Conservation (phyloP, 768 basidiomycete species). For the Coprinopsis strossmayeri region DNA sequence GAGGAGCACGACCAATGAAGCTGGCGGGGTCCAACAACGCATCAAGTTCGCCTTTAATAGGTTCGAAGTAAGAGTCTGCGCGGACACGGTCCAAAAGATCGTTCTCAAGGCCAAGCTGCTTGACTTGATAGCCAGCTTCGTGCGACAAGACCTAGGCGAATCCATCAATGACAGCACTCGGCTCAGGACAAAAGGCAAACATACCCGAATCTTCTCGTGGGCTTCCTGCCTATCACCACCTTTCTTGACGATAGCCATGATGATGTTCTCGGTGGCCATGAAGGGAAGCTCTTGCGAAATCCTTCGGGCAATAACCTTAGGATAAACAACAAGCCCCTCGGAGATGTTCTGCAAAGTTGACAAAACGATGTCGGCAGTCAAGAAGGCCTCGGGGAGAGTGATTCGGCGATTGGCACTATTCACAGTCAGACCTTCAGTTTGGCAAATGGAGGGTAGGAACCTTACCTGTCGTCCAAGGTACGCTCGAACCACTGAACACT, state of each 20-base stretch:
- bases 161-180: neutral
- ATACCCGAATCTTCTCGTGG: slow-evolving; percentile 88
- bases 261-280: slow-evolving; percentile 99
- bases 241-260: slow-evolving; percentile 96
- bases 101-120: slow-evolving; percentile 90
- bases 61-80: slow-evolving; percentile 79
- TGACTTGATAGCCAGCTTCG: slow-evolving; percentile 91
- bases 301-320: slow-evolving; percentile 86
- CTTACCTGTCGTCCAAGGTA: slow-evolving; percentile 89
- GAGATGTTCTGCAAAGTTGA: slow-evolving; percentile 95
- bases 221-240: slow-evolving; percentile 96
- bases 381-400: slow-evolving; percentile 93
- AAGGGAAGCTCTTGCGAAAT: slow-evolving; percentile 95
- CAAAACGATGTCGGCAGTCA: slow-evolving; percentile 94
- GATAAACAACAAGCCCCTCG: slow-evolving; percentile 99
- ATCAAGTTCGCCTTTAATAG: slow-evolving; percentile 78
- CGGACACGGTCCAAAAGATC: slow-evolving; percentile 89
- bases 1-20: slow-evolving; percentile 90
- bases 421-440: slow-evolving; percentile 6
- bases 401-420: slow-evolving; percentile 91
- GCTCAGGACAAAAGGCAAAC: slow-evolving; percentile 13
- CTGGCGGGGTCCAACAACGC: slow-evolving; percentile 75
- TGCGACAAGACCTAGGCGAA: slow-evolving; percentile 86
- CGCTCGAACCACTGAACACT: slow-evolving; percentile 98
- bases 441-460: neutral